These are phyloP conservation scores for Fusarium kyushuense DNA, from an alignment of 2,329 filamentous ascomycete species.

Conservation along the genomic window DNA sequence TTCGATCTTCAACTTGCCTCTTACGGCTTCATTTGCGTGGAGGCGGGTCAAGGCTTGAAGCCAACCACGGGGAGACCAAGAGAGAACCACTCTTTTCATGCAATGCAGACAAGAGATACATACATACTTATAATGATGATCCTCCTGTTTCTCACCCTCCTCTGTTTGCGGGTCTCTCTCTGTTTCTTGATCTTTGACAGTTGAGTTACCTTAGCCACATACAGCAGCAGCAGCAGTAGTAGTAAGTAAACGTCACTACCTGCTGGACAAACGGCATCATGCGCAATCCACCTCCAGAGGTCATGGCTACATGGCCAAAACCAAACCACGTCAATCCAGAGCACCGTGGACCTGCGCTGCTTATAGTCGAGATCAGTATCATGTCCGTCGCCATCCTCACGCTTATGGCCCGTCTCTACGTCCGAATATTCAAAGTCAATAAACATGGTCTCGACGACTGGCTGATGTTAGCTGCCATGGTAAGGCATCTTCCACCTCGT, in stretches of 20 bases:
- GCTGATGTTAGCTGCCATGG: conserved; percentile 56
- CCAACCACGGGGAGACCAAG: conserved; percentile 30
- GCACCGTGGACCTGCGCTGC: conserved; percentile 53
- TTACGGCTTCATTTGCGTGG: conserved; percentile 25
- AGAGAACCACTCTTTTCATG: conserved; percentile 1
- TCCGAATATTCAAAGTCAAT: conserved; percentile 51
- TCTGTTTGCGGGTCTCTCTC: conserved; percentile 55
- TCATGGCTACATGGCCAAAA: conserved; percentile 54
- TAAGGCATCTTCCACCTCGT: conserved; percentile 42
- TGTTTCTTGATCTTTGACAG: conserved; percentile 19
- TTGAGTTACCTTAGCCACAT: conserved; percentile 8
- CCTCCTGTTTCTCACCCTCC: conserved; percentile 21
- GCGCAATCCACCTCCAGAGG: conserved; percentile 54
- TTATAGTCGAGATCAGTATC: conserved; percentile 54
- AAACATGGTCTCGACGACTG: conserved; percentile 56
- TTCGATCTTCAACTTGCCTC: conserved; percentile 14
- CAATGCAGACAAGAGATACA: conserved; percentile 16
- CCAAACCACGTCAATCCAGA: conserved; percentile 55
- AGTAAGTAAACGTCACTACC: neutral
- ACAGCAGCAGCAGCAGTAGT: conserved; percentile 14
- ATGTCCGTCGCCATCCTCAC: conserved; percentile 52
- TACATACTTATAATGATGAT: conserved; percentile 43
- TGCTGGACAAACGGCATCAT: conserved; percentile 37
- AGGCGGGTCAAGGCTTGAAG: conserved; percentile 37
- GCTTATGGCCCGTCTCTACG: conserved; percentile 55